Evolutionary conservation across 2,329 filamentous ascomycete genomes (phyloP).

Genomic region (Diaporthe citrichinensis): DNA sequence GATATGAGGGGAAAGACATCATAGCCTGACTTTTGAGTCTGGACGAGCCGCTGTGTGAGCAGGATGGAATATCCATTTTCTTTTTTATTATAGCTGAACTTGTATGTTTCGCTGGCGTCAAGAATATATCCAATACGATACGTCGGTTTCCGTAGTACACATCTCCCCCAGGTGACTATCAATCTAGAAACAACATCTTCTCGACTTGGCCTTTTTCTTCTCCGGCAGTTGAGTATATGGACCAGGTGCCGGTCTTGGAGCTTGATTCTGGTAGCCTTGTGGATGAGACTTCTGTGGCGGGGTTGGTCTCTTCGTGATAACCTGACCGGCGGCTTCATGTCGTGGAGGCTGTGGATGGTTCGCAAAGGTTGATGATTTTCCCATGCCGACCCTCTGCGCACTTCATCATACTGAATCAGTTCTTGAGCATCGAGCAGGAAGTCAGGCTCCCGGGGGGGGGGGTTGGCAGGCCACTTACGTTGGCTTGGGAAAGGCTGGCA

Average conservation of each 20-base stretch:
- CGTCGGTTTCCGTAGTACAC: no score
- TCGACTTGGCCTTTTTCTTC: not conserved
- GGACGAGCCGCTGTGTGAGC: no score
- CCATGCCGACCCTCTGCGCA: not conserved
- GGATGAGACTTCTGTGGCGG: not conserved
- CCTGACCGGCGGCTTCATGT: not conserved
- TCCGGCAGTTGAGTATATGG: not conserved
- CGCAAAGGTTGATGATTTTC: not conserved
- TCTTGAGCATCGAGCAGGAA: not conserved
- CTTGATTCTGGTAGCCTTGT: not conserved
- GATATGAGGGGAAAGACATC: no score
- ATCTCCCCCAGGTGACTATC: not conserved
- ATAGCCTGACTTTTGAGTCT: no score
- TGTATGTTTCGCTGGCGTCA: no score
- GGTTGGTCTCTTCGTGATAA: not conserved
- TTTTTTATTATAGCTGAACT: no score
- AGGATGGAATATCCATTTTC: no score
- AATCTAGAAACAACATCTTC: slow-evolving; percentile 1
- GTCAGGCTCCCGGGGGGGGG: no score
- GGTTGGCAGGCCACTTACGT: not conserved
- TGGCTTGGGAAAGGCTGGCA: not conserved
- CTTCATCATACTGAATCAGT: not conserved
- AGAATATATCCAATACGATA: no score
- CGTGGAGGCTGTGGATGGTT: not conserved
- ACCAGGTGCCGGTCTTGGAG: not conserved